Conservation (phyloP, 257 asterid genomes). For the Hygrophila difformis region DNA sequence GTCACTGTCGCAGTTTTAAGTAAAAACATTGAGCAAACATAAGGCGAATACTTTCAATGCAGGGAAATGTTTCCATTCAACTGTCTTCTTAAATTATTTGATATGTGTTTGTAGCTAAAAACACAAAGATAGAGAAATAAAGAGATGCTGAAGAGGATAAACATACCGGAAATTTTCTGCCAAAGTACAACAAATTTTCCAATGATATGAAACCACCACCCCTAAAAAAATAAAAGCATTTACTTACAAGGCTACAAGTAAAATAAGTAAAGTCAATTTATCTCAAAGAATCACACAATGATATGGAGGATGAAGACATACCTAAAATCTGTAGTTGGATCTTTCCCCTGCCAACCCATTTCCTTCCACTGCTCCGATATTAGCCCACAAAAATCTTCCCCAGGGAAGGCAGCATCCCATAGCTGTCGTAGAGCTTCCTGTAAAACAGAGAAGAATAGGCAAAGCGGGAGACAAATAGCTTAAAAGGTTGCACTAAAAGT, state of each 20-base stretch:
- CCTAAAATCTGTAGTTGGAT: slow-evolving; percentile 99
- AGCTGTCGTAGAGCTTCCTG: slow-evolving; percentile 73
- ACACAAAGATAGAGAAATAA: not conserved
- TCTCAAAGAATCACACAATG: slow-evolving; percentile 11
- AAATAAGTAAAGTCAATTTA: not conserved
- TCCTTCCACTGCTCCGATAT: slow-evolving; percentile 99
- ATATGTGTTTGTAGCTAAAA: not conserved
- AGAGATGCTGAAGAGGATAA: slow-evolving; percentile 15
- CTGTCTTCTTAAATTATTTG: not conserved
- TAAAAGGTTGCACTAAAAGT: not conserved
- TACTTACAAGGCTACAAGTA: slow-evolving; percentile 13
- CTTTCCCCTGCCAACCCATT: slow-evolving; percentile 99
- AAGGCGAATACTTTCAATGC: not conserved
- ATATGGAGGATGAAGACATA: slow-evolving; percentile 17
- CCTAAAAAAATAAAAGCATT: slow-evolving; percentile 29
- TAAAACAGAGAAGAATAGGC: slow-evolving; percentile 11
- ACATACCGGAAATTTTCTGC: slow-evolving; percentile 73
- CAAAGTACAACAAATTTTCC: slow-evolving; percentile 65
- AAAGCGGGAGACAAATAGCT: slow-evolving; percentile 10
- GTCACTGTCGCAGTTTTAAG: not conserved
- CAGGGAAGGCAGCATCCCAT: slow-evolving; percentile 92
- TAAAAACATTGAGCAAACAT: not conserved
- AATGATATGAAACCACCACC: slow-evolving; percentile 78
- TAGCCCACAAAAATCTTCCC: slow-evolving; percentile 57
- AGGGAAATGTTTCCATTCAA: not conserved